Conservation (phyloP, 2,329 filamentous ascomycete genomes). For the Fusarium temperatum region DNA sequence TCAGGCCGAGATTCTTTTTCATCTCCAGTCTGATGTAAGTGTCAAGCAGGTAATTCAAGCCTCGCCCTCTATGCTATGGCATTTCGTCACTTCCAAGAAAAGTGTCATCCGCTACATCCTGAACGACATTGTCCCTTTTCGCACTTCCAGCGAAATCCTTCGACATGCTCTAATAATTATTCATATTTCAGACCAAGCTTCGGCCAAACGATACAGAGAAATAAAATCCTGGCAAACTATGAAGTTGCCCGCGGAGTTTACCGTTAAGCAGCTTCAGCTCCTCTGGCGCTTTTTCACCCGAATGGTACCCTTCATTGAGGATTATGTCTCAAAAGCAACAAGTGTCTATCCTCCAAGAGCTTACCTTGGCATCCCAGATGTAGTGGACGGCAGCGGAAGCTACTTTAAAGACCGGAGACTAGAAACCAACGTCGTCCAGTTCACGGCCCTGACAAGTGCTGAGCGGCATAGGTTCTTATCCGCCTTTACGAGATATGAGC, state of each 20-base stretch:
- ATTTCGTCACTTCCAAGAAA: neutral
- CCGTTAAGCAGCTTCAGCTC: neutral
- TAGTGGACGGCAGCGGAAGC: neutral
- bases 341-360: neutral
- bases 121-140: neutral
- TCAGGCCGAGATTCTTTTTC: neutral
- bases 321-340: neutral
- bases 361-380: neutral
- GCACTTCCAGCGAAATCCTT: neutral
- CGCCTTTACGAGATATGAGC: constrained; percentile 1
- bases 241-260: rapidly evolving
- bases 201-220: neutral
- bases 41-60: neutral
- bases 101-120: neutral
- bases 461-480: neutral
- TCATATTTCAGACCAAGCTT: neutral
- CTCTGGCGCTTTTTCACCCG: neutral
- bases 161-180: neutral
- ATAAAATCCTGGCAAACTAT: rapidly evolving
- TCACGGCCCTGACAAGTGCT: neutral
- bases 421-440: neutral
- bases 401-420: neutral
- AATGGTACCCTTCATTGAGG: neutral
- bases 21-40: neutral
- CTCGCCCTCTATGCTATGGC: neutral